Evolutionary conservation across 1,139 yeast species (phyloP), one percentile per base, ranked within the genome.

Genomic region (Saccharomyces hybrid): DNA sequence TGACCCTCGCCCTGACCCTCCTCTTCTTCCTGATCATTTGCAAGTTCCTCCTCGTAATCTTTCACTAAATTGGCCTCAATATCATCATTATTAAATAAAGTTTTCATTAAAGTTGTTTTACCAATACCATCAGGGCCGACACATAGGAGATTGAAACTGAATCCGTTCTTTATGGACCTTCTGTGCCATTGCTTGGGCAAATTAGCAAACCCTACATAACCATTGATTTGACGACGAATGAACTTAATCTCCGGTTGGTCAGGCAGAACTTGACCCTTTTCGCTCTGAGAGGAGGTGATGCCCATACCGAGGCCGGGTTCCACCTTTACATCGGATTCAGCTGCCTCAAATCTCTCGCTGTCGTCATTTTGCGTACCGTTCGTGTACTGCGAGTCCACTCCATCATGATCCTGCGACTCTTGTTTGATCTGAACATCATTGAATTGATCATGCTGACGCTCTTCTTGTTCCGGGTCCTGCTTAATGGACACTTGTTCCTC

Each of bases 121-220:
- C 99, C 99, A 60, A 93, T 79, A 3, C 99, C 98, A 59, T 86
- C 78, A 74, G 89, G 96, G 61, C 96, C 96, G 57, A 88, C 96
- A 55, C 89, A 90, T 82, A 93, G 81, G 60, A 93, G 71, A 70
- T 93, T 95, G 71, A 95, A 82, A 65, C 78, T 81, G 78, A 93
- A 95, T n/a, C 99, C 99, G 70, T 93, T 83, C 73, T 93, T 86
- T 61, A 91, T 84, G 5, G 96, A 86, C 73, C 88, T 90, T 74
- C 97, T 83, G 75, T 93, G 98, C 97, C 98, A 93, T 77, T 95
- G 99, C 71, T 91, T 93, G 57, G 99, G 99, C 67, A 95, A 79
- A 73, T 91, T 95, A 63, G 98, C 97, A 74, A 95, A 93, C 3
- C 99, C 99, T 57, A 95, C 99, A 70, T 86, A 91, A 5, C 96